These are phyloP conservation scores for Paramyrothecium sp. DNA, from an alignment of 2,329 filamentous ascomycete species.

Conservation along the genomic window DNA sequence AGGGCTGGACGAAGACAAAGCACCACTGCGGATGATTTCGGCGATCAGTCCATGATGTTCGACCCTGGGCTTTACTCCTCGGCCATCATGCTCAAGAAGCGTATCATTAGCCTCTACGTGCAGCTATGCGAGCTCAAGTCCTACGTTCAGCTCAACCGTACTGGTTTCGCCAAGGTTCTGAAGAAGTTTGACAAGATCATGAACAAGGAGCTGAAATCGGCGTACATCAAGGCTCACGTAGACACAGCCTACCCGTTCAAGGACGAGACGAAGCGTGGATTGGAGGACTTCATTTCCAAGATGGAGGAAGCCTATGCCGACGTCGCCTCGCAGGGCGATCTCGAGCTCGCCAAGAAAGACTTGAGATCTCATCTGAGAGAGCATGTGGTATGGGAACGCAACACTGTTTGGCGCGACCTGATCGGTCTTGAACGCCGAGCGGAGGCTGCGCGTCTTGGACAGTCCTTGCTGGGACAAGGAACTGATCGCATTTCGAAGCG, in stretches of 20 bases:
- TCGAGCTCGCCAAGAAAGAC: conserved; percentile 75
- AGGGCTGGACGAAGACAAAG: conserved; percentile 62
- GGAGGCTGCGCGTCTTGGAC: conserved; percentile 88
- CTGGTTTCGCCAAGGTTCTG: conserved; percentile 91
- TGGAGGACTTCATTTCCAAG: conserved; percentile 70
- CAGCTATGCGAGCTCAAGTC: conserved; percentile 94
- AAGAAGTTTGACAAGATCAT: conserved; percentile 99
- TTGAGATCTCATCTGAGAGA: conserved; percentile 87
- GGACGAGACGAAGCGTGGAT: conserved; percentile 63
- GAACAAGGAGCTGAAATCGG: conserved; percentile 73
- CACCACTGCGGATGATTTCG: conserved; percentile 72
- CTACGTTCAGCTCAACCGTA: conserved; percentile 93
- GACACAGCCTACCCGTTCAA: conserved; percentile 80
- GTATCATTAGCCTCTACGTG: conserved; percentile 83
- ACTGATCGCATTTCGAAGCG: conserved; percentile 66
- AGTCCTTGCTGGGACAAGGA: conserved; percentile 76
- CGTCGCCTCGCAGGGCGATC: conserved; percentile 79
- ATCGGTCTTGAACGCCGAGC: conserved; percentile 96
- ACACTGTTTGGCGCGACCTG: conserved; percentile 98
- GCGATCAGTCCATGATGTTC: conserved; percentile 68
- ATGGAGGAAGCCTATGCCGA: conserved; percentile 81
- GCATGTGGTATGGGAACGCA: conserved; percentile 98
- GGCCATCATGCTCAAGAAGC: conserved; percentile 87
- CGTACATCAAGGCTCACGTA: conserved; percentile 74
- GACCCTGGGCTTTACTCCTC: conserved; percentile 62